Base-by-base conservation (phyloP, 352 stramenopile genomes). In the Blastocystis sp. region DNA sequence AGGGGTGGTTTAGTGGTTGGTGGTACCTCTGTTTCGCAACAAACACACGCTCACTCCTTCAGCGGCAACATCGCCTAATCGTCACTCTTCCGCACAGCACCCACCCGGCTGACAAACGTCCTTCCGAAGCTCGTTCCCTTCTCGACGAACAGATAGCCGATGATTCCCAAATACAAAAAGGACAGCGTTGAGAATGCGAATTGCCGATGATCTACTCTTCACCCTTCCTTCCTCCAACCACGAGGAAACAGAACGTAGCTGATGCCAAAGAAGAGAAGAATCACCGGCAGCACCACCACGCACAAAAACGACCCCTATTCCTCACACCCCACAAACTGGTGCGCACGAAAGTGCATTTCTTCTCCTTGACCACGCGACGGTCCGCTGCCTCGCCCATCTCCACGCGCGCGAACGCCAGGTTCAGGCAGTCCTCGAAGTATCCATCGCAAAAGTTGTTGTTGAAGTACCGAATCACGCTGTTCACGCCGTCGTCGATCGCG, bases 381-480 rank as follows among this genome's bases (percentile, higher is more conserved):
- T 95, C 92, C 1, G 92, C 91, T 59, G 90, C 84, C 88, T 90
- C 92, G 19, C 45, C 45, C 45, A 64, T 60, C 28, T 64, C n/a
- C n/a, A 62, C 56, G 66, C 92, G 91, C 5, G 92, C 92, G 7
- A 96, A 90, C 65, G 97, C 80, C 53, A 98, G 89, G 69, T 98
- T 94, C 76, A 97, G 92, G 52, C 94, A 93, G 89, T 98, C 95
- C 91, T 98, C 95, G 53, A 92, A 93, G 88, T 95, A 91, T 2
- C 93, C 94, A 91, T 98, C 95, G 70, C 93, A 90, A 90, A 98
- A 98, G 88, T 98, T 98, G 91, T 98, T 98, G 2, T 95, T 91
- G 90, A 97, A 95, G 91, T 97, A 98, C 40, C 95, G 92, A 89
- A 95, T 89, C 52, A 95, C 92, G 59, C 94, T 97, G 90, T 98